Percentiles rank a stretch among this genome's conserved stretches.
These are phyloP conservation scores for Naegleria lovaniensis DNA, from an alignment of 208 protist genomes.

Conservation along the genomic window DNA sequence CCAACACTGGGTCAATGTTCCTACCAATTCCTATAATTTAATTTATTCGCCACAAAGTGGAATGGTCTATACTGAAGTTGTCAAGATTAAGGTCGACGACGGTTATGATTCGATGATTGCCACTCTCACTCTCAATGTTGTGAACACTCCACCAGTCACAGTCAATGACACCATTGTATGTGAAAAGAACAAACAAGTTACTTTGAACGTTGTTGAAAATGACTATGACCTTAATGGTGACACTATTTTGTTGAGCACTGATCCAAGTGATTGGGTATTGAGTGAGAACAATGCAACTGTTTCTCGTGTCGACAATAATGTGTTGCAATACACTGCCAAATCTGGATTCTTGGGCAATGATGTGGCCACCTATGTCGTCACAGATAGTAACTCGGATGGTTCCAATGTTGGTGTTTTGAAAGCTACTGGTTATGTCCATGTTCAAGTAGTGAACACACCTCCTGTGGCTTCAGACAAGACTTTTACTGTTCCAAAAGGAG, in stretches of 20 bases:
- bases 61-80: neutral
- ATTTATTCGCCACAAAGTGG: neutral
- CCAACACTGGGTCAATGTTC: neutral
- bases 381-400: neutral
- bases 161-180: neutral
- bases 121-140: neutral
- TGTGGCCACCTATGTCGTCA: neutral
- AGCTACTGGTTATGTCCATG: neutral
- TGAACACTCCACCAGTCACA: neutral
- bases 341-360: neutral
- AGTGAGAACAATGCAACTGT: neutral
- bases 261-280: neutral
- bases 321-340: neutral
- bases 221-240: conserved; percentile 14
- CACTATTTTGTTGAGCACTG: neutral
- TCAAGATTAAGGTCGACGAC: neutral
- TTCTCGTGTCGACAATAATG: neutral
- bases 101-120: neutral
- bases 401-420: neutral
- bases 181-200: neutral
- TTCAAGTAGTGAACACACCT: neutral
- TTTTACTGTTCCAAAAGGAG: neutral
- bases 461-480: neutral
- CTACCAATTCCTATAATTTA: neutral
- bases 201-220: neutral